Conservation (phyloP, 768 basidiomycete genomes). For the Paxillus ammoniavirescens region DNA sequence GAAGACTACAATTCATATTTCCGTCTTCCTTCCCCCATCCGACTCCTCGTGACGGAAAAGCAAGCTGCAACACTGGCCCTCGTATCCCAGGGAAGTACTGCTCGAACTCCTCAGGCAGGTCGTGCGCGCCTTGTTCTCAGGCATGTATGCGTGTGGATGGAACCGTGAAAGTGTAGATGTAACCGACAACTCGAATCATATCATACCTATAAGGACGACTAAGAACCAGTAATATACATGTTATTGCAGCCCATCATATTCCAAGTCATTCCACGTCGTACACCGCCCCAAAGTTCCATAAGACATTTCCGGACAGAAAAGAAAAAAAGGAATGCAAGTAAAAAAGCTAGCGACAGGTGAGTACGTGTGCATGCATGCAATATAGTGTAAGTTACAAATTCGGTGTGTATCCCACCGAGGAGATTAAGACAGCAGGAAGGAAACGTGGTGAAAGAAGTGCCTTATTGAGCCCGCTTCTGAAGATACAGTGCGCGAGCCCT, state of each 20-base stretch:
- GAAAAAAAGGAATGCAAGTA: background rate
- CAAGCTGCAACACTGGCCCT: too few relatives aligned
- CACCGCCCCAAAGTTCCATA: background rate
- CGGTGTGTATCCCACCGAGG: background rate
- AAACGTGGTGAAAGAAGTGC: background rate
- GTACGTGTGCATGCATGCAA: background rate
- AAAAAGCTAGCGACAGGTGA: background rate
- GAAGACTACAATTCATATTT: too few relatives aligned
- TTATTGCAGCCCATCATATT: too few relatives aligned
- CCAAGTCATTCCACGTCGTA: too few relatives aligned
- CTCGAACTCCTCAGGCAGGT: too few relatives aligned
- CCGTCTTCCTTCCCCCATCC: too few relatives aligned
- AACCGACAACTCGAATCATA: background rate
- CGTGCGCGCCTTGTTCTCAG: too few relatives aligned
- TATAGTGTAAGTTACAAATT: background rate
- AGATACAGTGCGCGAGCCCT: conserved; percentile 47
- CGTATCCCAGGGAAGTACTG: too few relatives aligned
- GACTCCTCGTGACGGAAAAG: too few relatives aligned
- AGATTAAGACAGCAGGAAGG: background rate
- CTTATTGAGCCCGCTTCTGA: conserved; percentile 18
- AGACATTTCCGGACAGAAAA: background rate
- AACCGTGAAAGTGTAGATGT: too few relatives aligned
- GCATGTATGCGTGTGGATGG: too few relatives aligned
- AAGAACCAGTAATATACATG: too few relatives aligned
- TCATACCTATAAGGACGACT: conserved; percentile 2